Base-by-base conservation (phyloP, 371 early-diverging fungal species). In the Batkoa obscura region DNA sequence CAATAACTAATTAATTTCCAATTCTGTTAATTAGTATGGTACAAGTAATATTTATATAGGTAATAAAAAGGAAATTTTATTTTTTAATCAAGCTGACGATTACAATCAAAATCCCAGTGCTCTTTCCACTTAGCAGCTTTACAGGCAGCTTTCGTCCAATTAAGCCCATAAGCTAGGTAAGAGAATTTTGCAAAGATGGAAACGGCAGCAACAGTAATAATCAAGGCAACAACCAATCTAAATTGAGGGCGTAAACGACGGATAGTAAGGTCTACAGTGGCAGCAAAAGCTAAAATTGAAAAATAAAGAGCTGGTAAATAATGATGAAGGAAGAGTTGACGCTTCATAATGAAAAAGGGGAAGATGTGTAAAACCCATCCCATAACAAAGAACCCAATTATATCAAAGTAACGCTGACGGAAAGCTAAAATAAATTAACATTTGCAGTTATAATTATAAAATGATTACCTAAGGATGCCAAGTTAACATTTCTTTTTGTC, bases 311-410 rank as follows among this genome's bases (percentile, higher is more conserved):
- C 83, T 4, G 98, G 96, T 33, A 97, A 75, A 63, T 99, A 99
- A 68, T 99, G 97, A 67, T 98, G 98, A 46, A 96, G 68, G 66
- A 98, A 99, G n/a, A 95, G 71, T 65, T 89, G 88, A 30, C 98
- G 84, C 8, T 79, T 81, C 86, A 94, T 87, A 37, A 93, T 63
- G 71, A 90, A 92, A 71, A 96, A 98, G 3, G 98, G 95, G 0
- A 93, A 49, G 68, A 84, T 96, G 69, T 98, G 99, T 32, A 88
- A 64, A 8, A 75, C 57, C 94, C 94, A 99, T n/a, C 79, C 90
- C 30, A 82, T 59, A 23, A 76, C 71, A 58, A 87, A 74, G 68
- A 94, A 93, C 30, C 92, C 90, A 46, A 79, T 78, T 0, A 79
- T 70, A 12, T 66, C 62, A 38, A 77, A 70, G 64, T 76, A 86